Evolutionary conservation across 2,329 filamentous ascomycete genomes (phyloP).

Genomic region (Colletotrichum sp.): DNA sequence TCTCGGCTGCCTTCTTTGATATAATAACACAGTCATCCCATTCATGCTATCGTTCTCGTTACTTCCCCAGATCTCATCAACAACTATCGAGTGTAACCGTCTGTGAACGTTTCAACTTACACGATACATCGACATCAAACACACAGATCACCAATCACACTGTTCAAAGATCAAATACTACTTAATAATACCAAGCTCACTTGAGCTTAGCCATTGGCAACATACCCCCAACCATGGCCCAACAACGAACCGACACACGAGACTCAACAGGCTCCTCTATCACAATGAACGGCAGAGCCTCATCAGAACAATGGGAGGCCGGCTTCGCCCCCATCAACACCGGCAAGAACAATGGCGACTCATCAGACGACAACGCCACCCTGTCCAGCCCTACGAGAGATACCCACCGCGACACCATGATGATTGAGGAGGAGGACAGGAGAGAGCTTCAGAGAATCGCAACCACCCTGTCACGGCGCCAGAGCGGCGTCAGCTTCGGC

Average conservation of each 20-base stretch:
- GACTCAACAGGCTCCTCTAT: not conserved
- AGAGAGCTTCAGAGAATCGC: slow-evolving; percentile 44
- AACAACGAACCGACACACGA: not conserved
- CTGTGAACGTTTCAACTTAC: not conserved
- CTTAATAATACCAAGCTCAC: not conserved
- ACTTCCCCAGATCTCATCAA: not conserved
- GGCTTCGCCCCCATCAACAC: slow-evolving; percentile 13
- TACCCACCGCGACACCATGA: slow-evolving; percentile 7
- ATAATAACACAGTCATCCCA: slow-evolving; percentile 1
- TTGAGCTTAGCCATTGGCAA: not conserved
- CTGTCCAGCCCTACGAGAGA: not conserved
- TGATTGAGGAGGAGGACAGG: slow-evolving; percentile 36
- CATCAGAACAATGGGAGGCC: not conserved
- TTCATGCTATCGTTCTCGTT: not conserved
- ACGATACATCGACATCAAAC: not conserved
- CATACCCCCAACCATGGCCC: not conserved
- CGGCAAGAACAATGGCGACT: not conserved
- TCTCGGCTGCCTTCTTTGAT: not conserved
- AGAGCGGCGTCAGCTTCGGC: slow-evolving; percentile 30
- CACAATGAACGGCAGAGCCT: not conserved
- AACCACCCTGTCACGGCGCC: slow-evolving; percentile 40
- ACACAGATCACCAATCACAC: not conserved
- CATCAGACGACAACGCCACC: not conserved
- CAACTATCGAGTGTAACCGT: not conserved
- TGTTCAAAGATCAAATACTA: not conserved